Conservation (phyloP, 371 early-diverging fungal genomes). For the Mortierella sp. region DNA sequence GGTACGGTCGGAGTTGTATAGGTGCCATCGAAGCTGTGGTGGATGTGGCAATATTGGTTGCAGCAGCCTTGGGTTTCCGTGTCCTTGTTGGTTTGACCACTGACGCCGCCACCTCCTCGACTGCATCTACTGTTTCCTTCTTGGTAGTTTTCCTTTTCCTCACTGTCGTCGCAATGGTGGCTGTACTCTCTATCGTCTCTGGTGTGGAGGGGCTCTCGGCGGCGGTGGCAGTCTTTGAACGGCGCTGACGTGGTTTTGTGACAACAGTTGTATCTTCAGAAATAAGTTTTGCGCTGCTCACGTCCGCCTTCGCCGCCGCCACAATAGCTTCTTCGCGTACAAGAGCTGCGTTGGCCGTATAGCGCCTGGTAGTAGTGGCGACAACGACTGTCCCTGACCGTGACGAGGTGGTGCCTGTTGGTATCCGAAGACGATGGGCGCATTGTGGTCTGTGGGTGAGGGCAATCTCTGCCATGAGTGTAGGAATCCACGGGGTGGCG, state of each 20-base stretch:
- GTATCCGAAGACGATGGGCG: background rate
- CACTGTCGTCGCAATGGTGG: background rate
- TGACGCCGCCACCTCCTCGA: background rate
- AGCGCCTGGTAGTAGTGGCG: constrained; percentile 7
- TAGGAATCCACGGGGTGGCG: background rate
- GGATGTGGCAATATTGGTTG: background rate
- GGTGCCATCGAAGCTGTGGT: background rate
- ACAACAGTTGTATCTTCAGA: background rate
- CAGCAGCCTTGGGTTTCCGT: constrained; percentile 3
- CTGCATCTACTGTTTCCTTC: background rate
- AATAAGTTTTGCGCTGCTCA: background rate
- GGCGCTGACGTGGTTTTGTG: constrained; percentile 1
- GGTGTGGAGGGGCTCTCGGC: no score
- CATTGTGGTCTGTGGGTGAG: background rate
- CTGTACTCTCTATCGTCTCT: background rate
- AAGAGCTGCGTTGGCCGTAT: constrained; percentile 7
- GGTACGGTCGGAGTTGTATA: constrained; percentile 71
- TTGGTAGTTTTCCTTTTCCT: background rate
- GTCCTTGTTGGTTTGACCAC: constrained; percentile 1
- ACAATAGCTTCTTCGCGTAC: constrained; percentile 4
- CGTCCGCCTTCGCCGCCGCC: no score
- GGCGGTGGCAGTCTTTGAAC: no score
- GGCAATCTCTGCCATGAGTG: background rate
- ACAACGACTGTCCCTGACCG: background rate
- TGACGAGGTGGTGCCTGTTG: background rate